Evolutionary conservation across 179 eudicot species (phyloP), one percentile per base, ranked within the genome.

Genomic region (Beta corolliflora): DNA sequence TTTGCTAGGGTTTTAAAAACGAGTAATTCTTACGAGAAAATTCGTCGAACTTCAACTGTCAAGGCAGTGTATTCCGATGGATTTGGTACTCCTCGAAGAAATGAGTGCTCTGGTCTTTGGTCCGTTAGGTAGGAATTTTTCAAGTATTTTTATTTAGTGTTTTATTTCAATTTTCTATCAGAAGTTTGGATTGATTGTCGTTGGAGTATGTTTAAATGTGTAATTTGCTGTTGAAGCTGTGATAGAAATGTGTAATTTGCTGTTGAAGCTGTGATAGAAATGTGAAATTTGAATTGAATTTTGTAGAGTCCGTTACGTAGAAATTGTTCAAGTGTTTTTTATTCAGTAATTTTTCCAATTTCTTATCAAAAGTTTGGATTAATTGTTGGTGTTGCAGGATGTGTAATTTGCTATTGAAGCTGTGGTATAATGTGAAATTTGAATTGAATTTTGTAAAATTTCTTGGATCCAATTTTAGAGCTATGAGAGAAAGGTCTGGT

Each of bases 51-150:
- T 78, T 83, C 85, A 76, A 55, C 73, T 23, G 91, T 79, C 63
- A 89, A 89, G 78, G 91, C 97, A 5, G 77, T 89, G 73, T 86
- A 89, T 83, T 81, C 90, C 52, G 88, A 80, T 56, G 90, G 84
- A 36, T 82, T 80, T 80, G 81, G 81, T 73, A 83, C 88, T 48
- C 79, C 87, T 31, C 65, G 68, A 6, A 80, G 81, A 3, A 74
- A 52, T 53, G 85, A 81, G 4, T 84, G 86, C n/a, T 58, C 63
- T 10, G 91, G 94, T 48, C 19, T 93, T 84, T 93, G 97, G 97
- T 94, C 98, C 18, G 86, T 92, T 65, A 92, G 97, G 97, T 93
- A 69, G 9, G 31, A 29, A 29, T 29, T 29, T 1, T 29, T 29
- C 2, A 29, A 29, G 31, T 29, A 29, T 29, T 29, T 29, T 29